phyloP scores from a whole-genome alignment of 257 asterid genomes.

The Nicotiana attenuata region DNA sequence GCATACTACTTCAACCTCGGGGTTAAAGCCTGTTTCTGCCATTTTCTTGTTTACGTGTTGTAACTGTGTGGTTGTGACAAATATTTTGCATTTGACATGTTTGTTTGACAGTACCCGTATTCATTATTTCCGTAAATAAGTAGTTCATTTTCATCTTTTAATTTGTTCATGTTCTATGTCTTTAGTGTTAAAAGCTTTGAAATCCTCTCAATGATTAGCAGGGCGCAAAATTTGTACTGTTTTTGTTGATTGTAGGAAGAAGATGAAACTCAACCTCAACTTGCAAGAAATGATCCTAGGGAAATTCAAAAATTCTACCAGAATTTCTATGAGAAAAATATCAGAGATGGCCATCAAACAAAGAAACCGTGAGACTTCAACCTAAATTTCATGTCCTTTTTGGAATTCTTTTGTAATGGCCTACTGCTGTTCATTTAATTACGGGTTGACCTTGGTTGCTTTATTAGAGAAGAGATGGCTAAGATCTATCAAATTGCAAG shows the following conservation, averaged over 20 bases:
- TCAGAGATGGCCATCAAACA: conserved; percentile 71
- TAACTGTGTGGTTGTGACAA: not conserved
- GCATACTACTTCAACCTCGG: not conserved
- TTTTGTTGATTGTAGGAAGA: conserved; percentile 63
- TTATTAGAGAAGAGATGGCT: conserved; percentile 87
- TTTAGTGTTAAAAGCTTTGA: not conserved
- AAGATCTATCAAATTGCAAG: conserved; percentile 85
- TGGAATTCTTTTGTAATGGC: not conserved
- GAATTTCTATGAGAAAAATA: conserved; percentile 60
- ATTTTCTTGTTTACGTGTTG: not conserved
- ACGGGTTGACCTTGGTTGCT: conserved; percentile 11
- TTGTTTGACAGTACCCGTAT: not conserved
- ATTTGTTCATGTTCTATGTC: not conserved
- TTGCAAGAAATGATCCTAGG: conserved; percentile 55
- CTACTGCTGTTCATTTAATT: not conserved
- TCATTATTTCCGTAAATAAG: not conserved
- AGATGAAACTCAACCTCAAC: conserved; percentile 39
- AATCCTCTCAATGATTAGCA: not conserved
- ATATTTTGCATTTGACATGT: not conserved
- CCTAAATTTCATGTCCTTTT: not conserved
- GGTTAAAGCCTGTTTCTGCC: not conserved
- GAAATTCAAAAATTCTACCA: conserved; percentile 70
- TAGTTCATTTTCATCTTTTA: conserved; percentile 3
- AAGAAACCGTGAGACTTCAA: conserved; percentile 72
- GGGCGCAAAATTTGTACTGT: not conserved